Conservation (phyloP, 1,139 yeast species). For the Lodderomyces elongisporus region DNA sequence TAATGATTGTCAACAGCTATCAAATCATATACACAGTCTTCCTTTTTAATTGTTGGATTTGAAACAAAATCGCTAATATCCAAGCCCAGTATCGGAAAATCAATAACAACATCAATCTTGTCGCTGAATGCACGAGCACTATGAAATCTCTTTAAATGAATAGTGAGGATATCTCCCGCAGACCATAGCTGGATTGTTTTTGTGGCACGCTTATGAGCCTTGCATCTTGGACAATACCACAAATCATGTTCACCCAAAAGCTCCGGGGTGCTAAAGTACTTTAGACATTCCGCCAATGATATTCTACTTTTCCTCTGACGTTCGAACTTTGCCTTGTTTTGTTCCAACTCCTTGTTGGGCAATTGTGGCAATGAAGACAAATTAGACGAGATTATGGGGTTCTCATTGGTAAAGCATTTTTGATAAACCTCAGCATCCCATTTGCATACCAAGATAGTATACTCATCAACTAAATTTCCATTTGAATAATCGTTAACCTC, state of each 20-base stretch:
- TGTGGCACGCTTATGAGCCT: conserved; percentile 85
- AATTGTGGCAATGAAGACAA: conserved; percentile 42
- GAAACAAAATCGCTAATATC: conserved; percentile 61
- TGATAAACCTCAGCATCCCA: conserved; percentile 53
- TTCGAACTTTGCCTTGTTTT: conserved; percentile 34
- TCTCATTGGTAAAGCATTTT: conserved; percentile 45
- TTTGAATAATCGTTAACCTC: neutral
- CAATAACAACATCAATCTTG: conserved; percentile 78
- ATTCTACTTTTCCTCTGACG: conserved; percentile 46
- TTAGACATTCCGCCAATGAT: conserved; percentile 69
- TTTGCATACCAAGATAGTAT: conserved; percentile 63
- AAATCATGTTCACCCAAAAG: conserved; percentile 83
- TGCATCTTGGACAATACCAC: conserved; percentile 92
- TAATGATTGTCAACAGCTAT: conserved; percentile 93
- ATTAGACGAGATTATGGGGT: conserved; percentile 49
- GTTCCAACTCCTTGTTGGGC: conserved; percentile 51
- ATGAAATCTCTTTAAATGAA: conserved; percentile 88
- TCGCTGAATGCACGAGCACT: conserved; percentile 83
- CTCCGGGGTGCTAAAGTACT: conserved; percentile 74
- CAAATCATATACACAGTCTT: conserved; percentile 59
- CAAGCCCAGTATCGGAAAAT: conserved; percentile 81
- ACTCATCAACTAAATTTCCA: conserved; percentile 19
- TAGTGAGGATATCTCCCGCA: conserved; percentile 82
- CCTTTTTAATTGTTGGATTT: conserved; percentile 28
- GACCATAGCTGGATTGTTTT: conserved; percentile 90